These are phyloP conservation scores for maize (Zea mays) DNA, from an alignment of 176 grass and related monocot genomes.

Conservation along the genomic window DNA sequence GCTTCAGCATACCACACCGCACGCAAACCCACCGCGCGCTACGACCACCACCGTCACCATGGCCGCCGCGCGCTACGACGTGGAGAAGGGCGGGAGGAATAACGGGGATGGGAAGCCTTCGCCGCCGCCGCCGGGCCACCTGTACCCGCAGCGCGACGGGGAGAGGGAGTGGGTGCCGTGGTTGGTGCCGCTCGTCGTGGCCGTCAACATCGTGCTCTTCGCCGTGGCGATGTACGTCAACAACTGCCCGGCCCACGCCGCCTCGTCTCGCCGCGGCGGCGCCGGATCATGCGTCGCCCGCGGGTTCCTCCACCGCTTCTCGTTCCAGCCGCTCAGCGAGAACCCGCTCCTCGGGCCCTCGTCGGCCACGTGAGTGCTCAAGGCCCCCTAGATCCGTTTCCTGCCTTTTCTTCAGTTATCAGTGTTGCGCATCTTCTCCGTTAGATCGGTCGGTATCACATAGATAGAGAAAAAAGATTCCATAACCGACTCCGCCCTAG, in stretches of 20 bases:
- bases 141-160: slow-evolving; percentile 34
- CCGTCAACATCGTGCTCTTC: slow-evolving; percentile 72
- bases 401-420: not conserved
- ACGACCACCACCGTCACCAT: not conserved
- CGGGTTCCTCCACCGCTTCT: slow-evolving; percentile 61
- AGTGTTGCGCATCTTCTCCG: not conserved
- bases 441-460: too few relatives aligned
- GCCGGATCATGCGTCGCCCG: slow-evolving; percentile 57
- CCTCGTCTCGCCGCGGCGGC: slow-evolving; percentile 19
- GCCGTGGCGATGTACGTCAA: slow-evolving; percentile 85
- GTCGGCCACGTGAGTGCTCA: slow-evolving; percentile 59
- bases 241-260: slow-evolving; percentile 73
- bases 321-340: slow-evolving; percentile 84
- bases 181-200: slow-evolving; percentile 66
- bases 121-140: slow-evolving; percentile 9
- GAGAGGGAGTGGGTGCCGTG: slow-evolving; percentile 83
- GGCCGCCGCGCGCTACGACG: slow-evolving; percentile 51
- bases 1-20: not conserved
- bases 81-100: slow-evolving; percentile 49
- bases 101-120: not conserved
- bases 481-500: not conserved
- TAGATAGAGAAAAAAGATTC: not conserved
- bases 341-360: slow-evolving; percentile 92
- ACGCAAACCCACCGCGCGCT: not conserved
- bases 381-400: not conserved